Evolutionary conservation across 140 eudicot genomes (phyloP).

Genomic region (Senecio squalidus): DNA sequence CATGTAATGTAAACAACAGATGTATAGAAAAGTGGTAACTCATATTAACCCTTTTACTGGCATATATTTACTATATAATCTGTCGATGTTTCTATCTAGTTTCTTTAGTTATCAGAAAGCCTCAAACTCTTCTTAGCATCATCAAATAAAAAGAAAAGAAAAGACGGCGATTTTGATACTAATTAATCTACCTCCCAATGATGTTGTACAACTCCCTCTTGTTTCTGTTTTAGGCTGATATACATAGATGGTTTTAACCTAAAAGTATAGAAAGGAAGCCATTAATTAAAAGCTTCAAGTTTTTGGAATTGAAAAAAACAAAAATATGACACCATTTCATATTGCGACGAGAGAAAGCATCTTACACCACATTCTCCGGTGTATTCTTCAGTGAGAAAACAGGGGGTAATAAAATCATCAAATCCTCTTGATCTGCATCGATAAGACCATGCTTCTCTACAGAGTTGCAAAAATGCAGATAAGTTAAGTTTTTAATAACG

Average conservation of each 20-base stretch:
- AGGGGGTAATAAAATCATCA: constrained; percentile 80
- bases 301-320: not conserved
- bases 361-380: constrained; percentile 81
- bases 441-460: constrained; percentile 64
- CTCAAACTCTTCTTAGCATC: not conserved
- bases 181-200: constrained; percentile 56
- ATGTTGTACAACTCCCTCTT: constrained; percentile 39
- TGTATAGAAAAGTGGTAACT: no score
- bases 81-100: no score
- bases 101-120: no score
- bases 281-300: not conserved
- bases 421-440: constrained; percentile 78
- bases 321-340: not conserved
- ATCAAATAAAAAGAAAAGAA: not conserved
- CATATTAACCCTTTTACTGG: no score
- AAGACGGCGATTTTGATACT: not conserved
- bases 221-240: constrained; percentile 55
- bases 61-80: no score
- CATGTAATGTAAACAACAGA: not conserved
- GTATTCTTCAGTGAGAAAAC: constrained; percentile 64
- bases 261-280: constrained; percentile 2
- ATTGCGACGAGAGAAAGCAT: constrained; percentile 15
- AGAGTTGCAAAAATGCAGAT: constrained; percentile 8
- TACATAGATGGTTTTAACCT: constrained; percentile 62
- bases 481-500: not conserved